phyloP scores from a whole-genome alignment of 2,329 filamentous ascomycete genomes.

The Penicillium sp. region DNA sequence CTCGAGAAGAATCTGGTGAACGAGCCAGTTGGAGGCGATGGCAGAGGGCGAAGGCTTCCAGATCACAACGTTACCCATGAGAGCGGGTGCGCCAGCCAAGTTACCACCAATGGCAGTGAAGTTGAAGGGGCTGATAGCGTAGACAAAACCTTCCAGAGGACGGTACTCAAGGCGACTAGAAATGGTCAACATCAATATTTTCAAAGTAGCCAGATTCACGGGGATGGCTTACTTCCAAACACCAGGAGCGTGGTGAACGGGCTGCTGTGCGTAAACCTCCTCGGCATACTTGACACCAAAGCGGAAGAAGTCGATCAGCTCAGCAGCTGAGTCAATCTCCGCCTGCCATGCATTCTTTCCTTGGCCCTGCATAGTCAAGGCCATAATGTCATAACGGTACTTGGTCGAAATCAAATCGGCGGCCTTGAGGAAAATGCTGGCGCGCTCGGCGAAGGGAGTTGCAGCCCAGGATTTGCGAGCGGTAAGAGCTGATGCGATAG shows the following conservation, averaged over 20 bases:
- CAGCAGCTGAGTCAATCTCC: conserved; percentile 95
- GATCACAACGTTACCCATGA: conserved; percentile 91
- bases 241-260: conserved; percentile 75
- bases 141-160: conserved; percentile 91
- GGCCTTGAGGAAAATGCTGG: conserved; percentile 92
- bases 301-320: conserved; percentile 87
- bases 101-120: conserved; percentile 95
- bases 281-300: conserved; percentile 92
- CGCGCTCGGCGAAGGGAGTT: conserved; percentile 84
- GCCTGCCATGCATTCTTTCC: conserved; percentile 99
- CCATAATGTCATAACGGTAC: conserved; percentile 96
- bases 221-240: conserved; percentile 70
- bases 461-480: conserved; percentile 84
- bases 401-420: conserved; percentile 87
- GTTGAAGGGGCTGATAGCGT: conserved; percentile 93
- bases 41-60: conserved; percentile 95
- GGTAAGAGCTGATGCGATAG: conserved; percentile 81
- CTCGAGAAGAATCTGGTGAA: conserved; percentile 88
- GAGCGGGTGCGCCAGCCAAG: conserved; percentile 74
- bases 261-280: conserved; percentile 85
- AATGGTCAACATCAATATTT: not conserved
- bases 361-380: conserved; percentile 91
- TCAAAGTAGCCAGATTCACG: not conserved
- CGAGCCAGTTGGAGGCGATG: conserved; percentile 85
- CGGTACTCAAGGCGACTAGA: conserved; percentile 74